Base-by-base conservation (phyloP, 1,139 yeast genomes). In the Kodamaea anthophila region DNA sequence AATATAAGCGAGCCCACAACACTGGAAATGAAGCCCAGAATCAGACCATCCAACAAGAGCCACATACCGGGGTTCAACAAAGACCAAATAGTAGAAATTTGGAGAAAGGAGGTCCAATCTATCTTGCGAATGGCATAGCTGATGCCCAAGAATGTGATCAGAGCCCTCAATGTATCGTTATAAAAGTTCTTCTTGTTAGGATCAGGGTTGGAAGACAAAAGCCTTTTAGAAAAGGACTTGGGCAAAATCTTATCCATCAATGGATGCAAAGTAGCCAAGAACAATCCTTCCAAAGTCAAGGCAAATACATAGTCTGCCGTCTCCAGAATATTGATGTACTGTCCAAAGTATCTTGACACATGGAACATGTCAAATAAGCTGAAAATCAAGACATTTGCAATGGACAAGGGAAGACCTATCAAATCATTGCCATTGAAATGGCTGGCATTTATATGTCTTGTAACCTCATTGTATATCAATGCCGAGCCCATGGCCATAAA, bases 51-150 rank as follows among this genome's bases (percentile, higher is more conserved):
- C 33, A 86, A 65, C 28, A 83, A 60, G 35, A 77, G 58, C 95
- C 96, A 87, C 36, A 87, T 60, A 10, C 85, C 75, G 1, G 93
- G 82, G 55, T 83, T 84, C 35, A 85, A 65, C 30, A 80, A 59
- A 4, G 82, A 70, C 86, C 94, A 84, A 5, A 81, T 71, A 26
- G 75, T 63, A 5, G 88, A 74, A 4, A 86, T 85, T 48, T 86
- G 94, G 25, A 79, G 56, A 12, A 85, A 72, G 1, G 87, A 75
- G 24, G 71, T 60, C 95, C 95, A 86, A 40, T 81, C 81, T 28
- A 85, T 69, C 43, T 81, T 81, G 39, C 93, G 72, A 26, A 87
- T 72, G 13, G 94, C 94, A 47, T 84, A 87, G 6, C 85, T 73
- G 16, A 88, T 74, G 3, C 96, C 96, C 38, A 87, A 58, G 44